Percentiles rank a stretch among this genome's conserved stretches.
phyloP scores from a whole-genome alignment of 164 flowering plant genomes.

The Nelumbo lutea region DNA sequence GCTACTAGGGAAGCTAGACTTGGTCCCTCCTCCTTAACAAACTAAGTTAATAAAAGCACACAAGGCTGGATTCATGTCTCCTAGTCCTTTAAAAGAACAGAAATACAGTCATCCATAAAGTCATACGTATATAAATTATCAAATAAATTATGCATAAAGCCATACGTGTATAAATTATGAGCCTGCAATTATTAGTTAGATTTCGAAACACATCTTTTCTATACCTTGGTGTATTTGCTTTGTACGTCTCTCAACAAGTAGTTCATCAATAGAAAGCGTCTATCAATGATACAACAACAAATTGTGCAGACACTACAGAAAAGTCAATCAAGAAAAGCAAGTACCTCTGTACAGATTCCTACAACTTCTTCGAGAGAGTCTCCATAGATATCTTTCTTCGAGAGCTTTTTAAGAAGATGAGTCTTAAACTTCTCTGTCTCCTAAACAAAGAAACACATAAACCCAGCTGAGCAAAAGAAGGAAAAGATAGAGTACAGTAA shows the following conservation, averaged over 20 bases:
- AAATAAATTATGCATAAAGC: too few relatives aligned
- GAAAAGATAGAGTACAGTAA: background rate
- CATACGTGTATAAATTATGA: background rate
- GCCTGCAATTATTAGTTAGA: background rate
- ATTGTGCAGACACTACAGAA: background rate
- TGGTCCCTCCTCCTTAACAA: too few relatives aligned
- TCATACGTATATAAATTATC: too few relatives aligned
- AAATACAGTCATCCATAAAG: too few relatives aligned
- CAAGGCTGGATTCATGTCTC: too few relatives aligned
- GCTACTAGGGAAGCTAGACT: too few relatives aligned
- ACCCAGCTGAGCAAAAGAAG: background rate
- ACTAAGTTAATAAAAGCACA: too few relatives aligned
- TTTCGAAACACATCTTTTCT: too few relatives aligned
- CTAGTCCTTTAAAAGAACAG: too few relatives aligned
- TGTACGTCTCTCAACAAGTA: too few relatives aligned
- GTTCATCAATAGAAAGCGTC: background rate
- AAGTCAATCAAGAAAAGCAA: background rate
- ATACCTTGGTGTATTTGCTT: too few relatives aligned
- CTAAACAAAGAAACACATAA: constrained; percentile 13
- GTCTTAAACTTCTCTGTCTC: constrained; percentile 29
- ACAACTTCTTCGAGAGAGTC: constrained; percentile 28
- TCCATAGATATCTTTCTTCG: constrained; percentile 30
- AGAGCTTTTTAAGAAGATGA: constrained; percentile 27
- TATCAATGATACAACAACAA: background rate
- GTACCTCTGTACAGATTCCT: constrained; percentile 31